A percentile compares a stretch with the other conserved stretches of the same genome.
Conservation (phyloP, 2,329 filamentous ascomycete genomes). For the Ophiocordyceps unilateralis region DNA sequence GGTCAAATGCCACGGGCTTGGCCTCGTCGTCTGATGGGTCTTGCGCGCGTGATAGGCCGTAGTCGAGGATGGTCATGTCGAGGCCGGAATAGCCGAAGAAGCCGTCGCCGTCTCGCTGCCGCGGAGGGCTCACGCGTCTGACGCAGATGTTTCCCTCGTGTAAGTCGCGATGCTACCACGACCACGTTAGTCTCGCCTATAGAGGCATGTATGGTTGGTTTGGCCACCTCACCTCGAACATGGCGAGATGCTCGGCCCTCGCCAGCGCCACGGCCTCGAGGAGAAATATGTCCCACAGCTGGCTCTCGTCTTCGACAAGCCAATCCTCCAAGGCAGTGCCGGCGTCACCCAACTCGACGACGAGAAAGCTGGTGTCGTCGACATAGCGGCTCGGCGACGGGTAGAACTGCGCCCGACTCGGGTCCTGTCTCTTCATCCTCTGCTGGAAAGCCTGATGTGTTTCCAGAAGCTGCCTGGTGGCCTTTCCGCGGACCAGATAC, state of each 20-base stretch:
- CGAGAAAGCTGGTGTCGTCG: constrained; percentile 39
- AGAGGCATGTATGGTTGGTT: constrained; percentile 2
- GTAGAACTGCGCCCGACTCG: constrained; percentile 41
- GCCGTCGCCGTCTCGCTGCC: constrained; percentile 13
- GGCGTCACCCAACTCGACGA: constrained; percentile 46
- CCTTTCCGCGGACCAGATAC: constrained; percentile 39
- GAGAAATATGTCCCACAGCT: constrained; percentile 48
- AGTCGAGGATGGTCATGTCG: constrained; percentile 48
- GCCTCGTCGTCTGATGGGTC: constrained; percentile 19
- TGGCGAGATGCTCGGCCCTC: constrained; percentile 36
- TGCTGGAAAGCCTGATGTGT: constrained; percentile 43
- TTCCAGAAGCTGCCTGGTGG: constrained; percentile 33
- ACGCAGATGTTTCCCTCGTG: constrained; percentile 50
- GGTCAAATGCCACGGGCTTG: constrained; percentile 32
- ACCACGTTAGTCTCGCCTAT: too few relatives aligned
- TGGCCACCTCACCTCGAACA: constrained; percentile 36
- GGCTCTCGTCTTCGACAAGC: constrained; percentile 25
- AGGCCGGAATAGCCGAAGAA: constrained; percentile 42
- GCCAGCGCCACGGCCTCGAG: constrained; percentile 42
- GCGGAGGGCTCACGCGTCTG: constrained; percentile 20
- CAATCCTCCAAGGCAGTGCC: constrained; percentile 43
- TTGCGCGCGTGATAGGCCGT: constrained; percentile 43
- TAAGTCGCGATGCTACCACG: constrained; percentile 46
- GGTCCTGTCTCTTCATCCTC: constrained; percentile 35
- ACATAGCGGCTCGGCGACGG: constrained; percentile 43